Evolutionary conservation across 306 rosid species (phyloP).

Genomic region (Castanea sativa): DNA sequence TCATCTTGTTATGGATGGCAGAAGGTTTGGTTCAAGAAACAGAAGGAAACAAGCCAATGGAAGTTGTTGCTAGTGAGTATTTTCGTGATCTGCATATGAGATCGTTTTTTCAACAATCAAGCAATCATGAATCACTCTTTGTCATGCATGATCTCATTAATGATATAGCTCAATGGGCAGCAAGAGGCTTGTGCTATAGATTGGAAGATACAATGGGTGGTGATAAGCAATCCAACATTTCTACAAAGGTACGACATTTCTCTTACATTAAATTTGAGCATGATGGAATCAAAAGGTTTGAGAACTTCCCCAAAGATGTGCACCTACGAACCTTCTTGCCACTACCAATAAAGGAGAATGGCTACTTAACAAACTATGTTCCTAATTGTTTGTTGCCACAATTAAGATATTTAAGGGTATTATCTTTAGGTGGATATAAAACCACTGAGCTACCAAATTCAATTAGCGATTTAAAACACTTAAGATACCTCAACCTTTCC

Average conservation of each 20-base stretch:
- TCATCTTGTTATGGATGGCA: background rate
- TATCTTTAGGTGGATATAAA: too few relatives aligned
- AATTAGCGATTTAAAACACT: background rate
- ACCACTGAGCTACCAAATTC: background rate
- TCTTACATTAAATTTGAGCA: background rate
- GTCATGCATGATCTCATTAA: conserved; percentile 13
- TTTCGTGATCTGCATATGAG: background rate
- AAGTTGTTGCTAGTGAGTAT: background rate
- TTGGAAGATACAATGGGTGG: too few relatives aligned
- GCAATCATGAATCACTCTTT: background rate
- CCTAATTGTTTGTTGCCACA: background rate
- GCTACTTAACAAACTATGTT: background rate
- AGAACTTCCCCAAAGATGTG: background rate
- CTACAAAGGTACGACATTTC: background rate
- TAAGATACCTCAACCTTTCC: conserved; percentile 13
- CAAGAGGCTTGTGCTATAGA: background rate
- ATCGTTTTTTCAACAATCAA: background rate
- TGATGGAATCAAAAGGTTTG: background rate
- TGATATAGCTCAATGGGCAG: background rate
- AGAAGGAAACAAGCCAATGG: background rate
- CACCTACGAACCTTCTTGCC: background rate
- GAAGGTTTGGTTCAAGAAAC: background rate
- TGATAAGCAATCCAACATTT: background rate
- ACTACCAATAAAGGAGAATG: background rate
- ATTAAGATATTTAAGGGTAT: background rate